These are phyloP conservation scores for Plasmopara halstedii DNA, from an alignment of 352 stramenopile species.

Conservation along the genomic window DNA sequence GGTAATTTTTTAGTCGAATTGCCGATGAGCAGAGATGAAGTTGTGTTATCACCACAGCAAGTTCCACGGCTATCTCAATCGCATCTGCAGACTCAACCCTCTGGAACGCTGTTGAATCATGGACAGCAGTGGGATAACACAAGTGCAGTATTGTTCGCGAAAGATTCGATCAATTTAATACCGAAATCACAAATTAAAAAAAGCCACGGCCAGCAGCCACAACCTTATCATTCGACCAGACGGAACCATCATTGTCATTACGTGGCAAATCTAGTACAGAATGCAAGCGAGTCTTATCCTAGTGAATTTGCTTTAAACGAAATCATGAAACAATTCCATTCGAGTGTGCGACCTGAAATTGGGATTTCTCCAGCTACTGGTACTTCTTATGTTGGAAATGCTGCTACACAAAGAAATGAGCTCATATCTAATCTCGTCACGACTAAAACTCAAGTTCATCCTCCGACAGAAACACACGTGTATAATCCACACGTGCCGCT, in stretches of 20 bases:
- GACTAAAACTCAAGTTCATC: slow-evolving; percentile 1
- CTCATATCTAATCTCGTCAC: background rate
- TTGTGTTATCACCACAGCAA: slow-evolving; percentile 10
- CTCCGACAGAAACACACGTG: background rate
- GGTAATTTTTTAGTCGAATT: background rate
- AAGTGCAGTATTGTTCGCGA: background rate
- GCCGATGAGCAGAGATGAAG: slow-evolving; percentile 1
- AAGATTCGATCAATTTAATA: slow-evolving; percentile 2
- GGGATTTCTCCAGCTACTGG: background rate
- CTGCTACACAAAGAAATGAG: background rate
- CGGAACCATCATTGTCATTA: background rate
- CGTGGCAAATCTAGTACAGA: background rate
- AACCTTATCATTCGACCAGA: slow-evolving; percentile 5
- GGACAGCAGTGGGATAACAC: slow-evolving; percentile 6
- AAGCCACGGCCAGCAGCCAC: slow-evolving; percentile 7
- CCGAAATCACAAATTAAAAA: slow-evolving; percentile 1
- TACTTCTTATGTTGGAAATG: slow-evolving; percentile 1
- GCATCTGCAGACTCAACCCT: slow-evolving; percentile 9
- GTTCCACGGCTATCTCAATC: slow-evolving; percentile 3
- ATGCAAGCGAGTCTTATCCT: background rate
- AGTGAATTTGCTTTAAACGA: slow-evolving; percentile 12
- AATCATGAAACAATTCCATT: slow-evolving; percentile 8
- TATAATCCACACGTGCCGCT: slow-evolving; percentile 4
- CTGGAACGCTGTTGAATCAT: background rate
- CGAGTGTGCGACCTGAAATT: background rate